phyloP scores from a whole-genome alignment of 2,329 filamentous ascomycete genomes.

The Massarina eburnea region DNA sequence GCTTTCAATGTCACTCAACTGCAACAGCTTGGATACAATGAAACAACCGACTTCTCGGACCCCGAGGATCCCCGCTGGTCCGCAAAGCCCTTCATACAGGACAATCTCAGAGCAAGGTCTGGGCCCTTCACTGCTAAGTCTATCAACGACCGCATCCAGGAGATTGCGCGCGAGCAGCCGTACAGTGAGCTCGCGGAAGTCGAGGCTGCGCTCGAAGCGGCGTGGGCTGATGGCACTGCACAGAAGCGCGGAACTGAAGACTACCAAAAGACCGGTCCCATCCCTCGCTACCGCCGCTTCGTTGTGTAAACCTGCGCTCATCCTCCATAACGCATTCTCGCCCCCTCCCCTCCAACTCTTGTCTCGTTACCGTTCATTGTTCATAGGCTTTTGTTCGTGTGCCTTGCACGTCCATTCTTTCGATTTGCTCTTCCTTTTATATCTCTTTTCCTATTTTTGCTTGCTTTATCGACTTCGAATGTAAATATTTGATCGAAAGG shows the following conservation, averaged over 20 bases:
- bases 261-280: background rate
- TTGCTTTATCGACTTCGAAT: background rate
- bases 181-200: constrained; percentile 24
- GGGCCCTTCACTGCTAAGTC: constrained; percentile 19
- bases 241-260: constrained; percentile 3
- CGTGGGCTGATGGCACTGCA: constrained; percentile 13
- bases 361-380: background rate
- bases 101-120: constrained; percentile 12
- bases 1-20: constrained; percentile 46
- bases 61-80: constrained; percentile 23
- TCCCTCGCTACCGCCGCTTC: constrained; percentile 10
- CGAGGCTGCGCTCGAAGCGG: constrained; percentile 18
- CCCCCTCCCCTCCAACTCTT: background rate
- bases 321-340: background rate
- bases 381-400: background rate
- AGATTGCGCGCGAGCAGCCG: constrained; percentile 23
- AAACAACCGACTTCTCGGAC: constrained; percentile 30
- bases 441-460: background rate
- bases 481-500: background rate
- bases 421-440: background rate
- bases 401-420: background rate
- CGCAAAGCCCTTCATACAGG: constrained; percentile 15
- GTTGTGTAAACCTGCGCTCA: constrained; percentile 1
- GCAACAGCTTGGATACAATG: constrained; percentile 27
- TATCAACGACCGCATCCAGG: constrained; percentile 11